Conservation (phyloP, 371 early-diverging fungal genomes). For the Mortierella sp. region DNA sequence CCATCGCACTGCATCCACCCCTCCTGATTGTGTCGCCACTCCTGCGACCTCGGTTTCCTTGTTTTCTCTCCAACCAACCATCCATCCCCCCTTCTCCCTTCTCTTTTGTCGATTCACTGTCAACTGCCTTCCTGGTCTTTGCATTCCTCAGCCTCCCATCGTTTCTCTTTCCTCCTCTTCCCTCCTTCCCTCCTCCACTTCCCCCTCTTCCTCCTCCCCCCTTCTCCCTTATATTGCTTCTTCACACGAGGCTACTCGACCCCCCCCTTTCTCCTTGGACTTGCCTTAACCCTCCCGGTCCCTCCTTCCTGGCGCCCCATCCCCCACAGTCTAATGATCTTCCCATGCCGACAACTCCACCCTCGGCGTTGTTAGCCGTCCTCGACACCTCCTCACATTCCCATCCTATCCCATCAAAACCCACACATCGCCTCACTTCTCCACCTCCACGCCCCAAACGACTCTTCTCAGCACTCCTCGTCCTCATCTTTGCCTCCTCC, state of each 20-base stretch:
- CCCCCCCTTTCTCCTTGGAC: too few relatives aligned
- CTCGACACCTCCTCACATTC: neutral
- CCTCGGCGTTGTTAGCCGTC: too few relatives aligned
- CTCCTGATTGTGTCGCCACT: neutral
- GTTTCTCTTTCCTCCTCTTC: conserved; percentile 3
- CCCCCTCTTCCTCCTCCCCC: conserved; percentile 4
- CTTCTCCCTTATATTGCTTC: neutral
- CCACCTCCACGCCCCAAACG: neutral
- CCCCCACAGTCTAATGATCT: neutral
- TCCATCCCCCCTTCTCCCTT: conserved; percentile 1
- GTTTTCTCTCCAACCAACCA: neutral
- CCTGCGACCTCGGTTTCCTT: neutral
- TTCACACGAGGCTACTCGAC: neutral
- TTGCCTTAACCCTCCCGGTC: neutral
- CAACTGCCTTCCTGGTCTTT: neutral
- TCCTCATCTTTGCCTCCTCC: conserved; percentile 5
- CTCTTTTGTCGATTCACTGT: neutral
- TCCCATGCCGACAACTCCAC: neutral
- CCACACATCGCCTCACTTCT: neutral
- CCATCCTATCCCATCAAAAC: too few relatives aligned
- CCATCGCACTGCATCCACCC: neutral
- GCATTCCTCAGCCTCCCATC: neutral
- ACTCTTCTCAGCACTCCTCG: neutral
- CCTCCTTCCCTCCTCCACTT: neutral
- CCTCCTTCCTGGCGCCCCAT: neutral